Evolutionary conservation across 2,329 filamentous ascomycete genomes (phyloP), one percentile per base, ranked within the genome.

Genomic region (Cadophora sp.): DNA sequence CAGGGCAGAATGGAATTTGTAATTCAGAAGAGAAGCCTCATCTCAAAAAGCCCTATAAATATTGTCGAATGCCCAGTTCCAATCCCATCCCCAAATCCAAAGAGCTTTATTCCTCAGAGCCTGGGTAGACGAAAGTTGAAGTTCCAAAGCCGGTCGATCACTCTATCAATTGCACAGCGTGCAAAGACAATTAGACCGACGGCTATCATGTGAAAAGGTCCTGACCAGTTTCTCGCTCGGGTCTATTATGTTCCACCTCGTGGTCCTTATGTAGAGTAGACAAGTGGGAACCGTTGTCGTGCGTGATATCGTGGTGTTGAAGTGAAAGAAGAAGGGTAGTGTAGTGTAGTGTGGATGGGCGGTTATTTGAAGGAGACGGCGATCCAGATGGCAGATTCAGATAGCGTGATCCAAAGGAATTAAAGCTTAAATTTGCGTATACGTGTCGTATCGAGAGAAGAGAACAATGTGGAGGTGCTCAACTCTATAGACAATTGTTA

Each of bases 81-180:
- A 11, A 53, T 26, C 46, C 55, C 26, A 50, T 22, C 19, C 11
- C 43, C 43, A 22, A 43, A 50, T 43, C n/a, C 56, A 60, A 59
- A 59, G 53, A 65, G 29, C 64, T 61, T 55, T 51, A 22, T 29
- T 29, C 27, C 27, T n/a, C 31, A 48, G 40, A 65, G 62, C 62
- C 62, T 59, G 59, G 51, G 34, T 65, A 65, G 34, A 65, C 37
- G 34, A 59, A 64, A 48, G n/a, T n/a, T 59, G 62, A 55, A 53
- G 53, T 65, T 59, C 40, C 34, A 65, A 48, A 58, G 62, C 37
- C 51, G 31, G 51, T 48, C 53, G 14, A 14, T 22, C 19, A 26
- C 19, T 19, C 46, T 1, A 29, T 22, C 37, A 48, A 8, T 48
- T 48, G 43, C n/a, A 48, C 19, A 22, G 1, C 12, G 43, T 48